Evolutionary conservation across 2,329 filamentous ascomycete genomes (phyloP).

Genomic region (Cladosporium sp.): DNA sequence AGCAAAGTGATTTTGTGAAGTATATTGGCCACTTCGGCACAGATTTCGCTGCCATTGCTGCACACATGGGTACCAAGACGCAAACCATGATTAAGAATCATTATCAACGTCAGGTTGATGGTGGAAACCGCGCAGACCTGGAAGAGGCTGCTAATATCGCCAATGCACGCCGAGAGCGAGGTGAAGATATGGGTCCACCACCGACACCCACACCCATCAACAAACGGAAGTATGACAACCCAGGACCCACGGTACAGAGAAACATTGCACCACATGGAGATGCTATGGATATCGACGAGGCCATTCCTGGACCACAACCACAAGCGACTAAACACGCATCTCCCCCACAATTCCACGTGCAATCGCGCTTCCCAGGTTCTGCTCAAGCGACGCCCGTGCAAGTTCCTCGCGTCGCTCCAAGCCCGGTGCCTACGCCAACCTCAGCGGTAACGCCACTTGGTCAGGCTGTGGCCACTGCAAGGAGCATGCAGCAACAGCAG

Average conservation of each 20-base stretch:
- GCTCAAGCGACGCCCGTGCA: constrained; percentile 29
- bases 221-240: constrained; percentile 46
- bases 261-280: constrained; percentile 43
- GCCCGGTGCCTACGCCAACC: constrained; percentile 21
- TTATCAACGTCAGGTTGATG: constrained; percentile 43
- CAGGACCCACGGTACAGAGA: constrained; percentile 35
- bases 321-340: constrained; percentile 34
- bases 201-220: constrained; percentile 46
- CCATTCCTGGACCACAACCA: constrained; percentile 23
- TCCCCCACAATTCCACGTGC: constrained; percentile 28
- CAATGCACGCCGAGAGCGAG: constrained; percentile 38
- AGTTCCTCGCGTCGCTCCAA: constrained; percentile 25
- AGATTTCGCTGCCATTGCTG: constrained; percentile 71
- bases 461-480: constrained; percentile 21
- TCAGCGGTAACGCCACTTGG: constrained; percentile 20
- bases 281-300: constrained; percentile 37
- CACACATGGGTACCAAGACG: constrained; percentile 78
- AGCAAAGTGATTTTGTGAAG: constrained; percentile 71
- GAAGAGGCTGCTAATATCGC: constrained; percentile 39
- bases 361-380: constrained; percentile 26
- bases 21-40: constrained; percentile 72
- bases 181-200: constrained; percentile 45
- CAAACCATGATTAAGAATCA: constrained; percentile 72
- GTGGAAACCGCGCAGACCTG: constrained; percentile 39
- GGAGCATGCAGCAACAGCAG: constrained; percentile 14